Conservation (phyloP, 176 grass and related monocot genomes). For the Carex scoparia region DNA sequence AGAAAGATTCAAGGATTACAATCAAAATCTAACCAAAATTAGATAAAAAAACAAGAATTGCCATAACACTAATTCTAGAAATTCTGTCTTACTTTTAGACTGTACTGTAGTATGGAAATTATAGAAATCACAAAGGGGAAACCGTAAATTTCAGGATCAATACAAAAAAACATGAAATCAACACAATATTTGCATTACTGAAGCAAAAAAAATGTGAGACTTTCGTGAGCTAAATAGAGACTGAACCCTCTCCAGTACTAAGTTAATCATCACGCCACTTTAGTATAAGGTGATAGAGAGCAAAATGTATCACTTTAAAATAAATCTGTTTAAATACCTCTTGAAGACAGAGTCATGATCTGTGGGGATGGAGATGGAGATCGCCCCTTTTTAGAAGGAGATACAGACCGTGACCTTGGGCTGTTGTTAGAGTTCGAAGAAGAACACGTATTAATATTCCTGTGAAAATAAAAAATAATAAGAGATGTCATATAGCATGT, state of each 20-base stretch:
- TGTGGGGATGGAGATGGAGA: constrained; percentile 39
- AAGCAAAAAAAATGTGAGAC: constrained; percentile 6
- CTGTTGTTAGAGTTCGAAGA: constrained; percentile 28
- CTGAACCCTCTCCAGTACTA: neutral
- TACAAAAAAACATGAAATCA: neutral
- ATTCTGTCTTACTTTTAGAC: neutral
- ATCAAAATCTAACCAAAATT: neutral
- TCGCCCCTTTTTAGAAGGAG: constrained; percentile 53
- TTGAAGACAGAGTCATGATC: constrained; percentile 28
- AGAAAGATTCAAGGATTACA: neutral
- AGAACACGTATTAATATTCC: constrained; percentile 39
- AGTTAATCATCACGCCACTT: neutral
- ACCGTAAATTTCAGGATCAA: neutral
- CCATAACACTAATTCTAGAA: neutral
- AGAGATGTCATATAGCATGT: constrained; percentile 3
- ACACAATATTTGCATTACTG: constrained; percentile 12
- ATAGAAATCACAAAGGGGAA: neutral
- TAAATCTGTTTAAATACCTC: constrained; percentile 26
- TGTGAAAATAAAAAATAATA: constrained; percentile 19
- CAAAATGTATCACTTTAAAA: neutral
- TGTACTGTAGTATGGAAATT: neutral
- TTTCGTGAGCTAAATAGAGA: neutral
- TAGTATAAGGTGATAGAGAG: neutral
- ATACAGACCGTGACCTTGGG: constrained; percentile 44
- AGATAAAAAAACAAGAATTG: neutral